Conservation (phyloP, 768 basidiomycete genomes). For the Leccinum truebloodii region DNA sequence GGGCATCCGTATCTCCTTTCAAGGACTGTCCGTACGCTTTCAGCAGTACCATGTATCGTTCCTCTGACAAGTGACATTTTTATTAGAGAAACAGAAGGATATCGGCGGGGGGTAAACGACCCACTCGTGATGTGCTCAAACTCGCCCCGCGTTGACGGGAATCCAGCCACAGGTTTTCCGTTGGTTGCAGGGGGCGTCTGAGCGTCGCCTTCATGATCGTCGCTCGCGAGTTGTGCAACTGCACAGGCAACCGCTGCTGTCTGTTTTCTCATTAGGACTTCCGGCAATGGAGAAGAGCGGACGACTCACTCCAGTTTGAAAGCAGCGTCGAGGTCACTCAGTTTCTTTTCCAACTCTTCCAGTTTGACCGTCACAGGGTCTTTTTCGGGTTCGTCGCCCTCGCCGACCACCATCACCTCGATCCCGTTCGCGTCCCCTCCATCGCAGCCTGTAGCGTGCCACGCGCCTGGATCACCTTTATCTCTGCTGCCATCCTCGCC, state of each 20-base stretch:
- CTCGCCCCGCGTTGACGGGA: constrained; percentile 42
- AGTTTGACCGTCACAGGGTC: constrained; percentile 22
- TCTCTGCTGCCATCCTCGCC: constrained; percentile 31
- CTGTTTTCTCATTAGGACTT: constrained; percentile 14
- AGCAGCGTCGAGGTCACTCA: constrained; percentile 32
- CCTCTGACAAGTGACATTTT: constrained; percentile 30
- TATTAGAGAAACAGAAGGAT: background rate
- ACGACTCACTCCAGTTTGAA: constrained; percentile 37
- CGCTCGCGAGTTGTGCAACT: constrained; percentile 37
- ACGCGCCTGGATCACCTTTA: no score
- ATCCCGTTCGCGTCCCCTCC: no score
- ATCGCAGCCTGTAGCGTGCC: no score
- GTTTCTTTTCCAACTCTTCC: constrained; percentile 38
- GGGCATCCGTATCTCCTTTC: constrained; percentile 42
- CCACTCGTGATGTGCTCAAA: constrained; percentile 48
- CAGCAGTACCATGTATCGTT: constrained; percentile 41
- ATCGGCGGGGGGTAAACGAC: background rate
- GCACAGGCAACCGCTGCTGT: constrained; percentile 38
- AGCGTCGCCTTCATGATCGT: constrained; percentile 35
- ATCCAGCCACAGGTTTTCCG: constrained; percentile 38
- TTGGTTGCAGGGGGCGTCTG: constrained; percentile 31
- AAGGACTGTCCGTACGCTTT: constrained; percentile 36
- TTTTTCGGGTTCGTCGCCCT: constrained; percentile 35
- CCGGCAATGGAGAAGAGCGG: background rate
- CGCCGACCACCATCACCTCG: background rate